Evolutionary conservation across 2,329 filamentous ascomycete species (phyloP).

Genomic region (Beauveria sp.): DNA sequence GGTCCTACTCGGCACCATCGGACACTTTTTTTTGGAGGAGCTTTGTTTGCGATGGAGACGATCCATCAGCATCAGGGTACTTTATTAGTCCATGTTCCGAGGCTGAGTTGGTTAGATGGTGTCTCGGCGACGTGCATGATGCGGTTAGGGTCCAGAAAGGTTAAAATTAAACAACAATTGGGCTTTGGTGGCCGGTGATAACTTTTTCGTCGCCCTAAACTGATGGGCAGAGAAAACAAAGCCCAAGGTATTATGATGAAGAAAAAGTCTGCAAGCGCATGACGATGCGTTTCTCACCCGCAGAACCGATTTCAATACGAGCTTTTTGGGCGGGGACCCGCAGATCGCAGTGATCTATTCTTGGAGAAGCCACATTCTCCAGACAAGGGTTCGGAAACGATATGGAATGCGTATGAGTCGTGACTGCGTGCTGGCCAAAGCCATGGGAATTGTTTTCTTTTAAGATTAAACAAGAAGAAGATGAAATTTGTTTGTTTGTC

Average conservation of each 20-base stretch:
- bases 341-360: slow-evolving; percentile 9
- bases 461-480: too few species aligned
- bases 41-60: not conserved
- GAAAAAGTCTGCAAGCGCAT: not conserved
- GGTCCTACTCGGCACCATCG: not conserved
- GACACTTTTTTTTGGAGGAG: not conserved
- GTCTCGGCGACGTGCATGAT: not conserved
- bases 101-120: not conserved
- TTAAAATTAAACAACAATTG: too few species aligned
- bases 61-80: not conserved
- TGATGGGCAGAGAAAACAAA: not conserved
- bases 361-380: not conserved
- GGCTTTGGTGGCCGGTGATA: not conserved
- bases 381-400: not conserved
- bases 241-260: not conserved
- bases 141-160: too few species aligned
- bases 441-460: not conserved
- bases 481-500: too few species aligned
- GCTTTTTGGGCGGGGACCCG: slow-evolving; percentile 1
- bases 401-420: not conserved
- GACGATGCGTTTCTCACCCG: not conserved
- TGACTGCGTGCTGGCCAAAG: too few species aligned
- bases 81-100: too few species aligned
- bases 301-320: not conserved
- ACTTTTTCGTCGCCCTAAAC: not conserved